These are phyloP conservation scores for Tylopilus cervinicoccineus DNA, from an alignment of 768 basidiomycete species.

Conservation along the genomic window DNA sequence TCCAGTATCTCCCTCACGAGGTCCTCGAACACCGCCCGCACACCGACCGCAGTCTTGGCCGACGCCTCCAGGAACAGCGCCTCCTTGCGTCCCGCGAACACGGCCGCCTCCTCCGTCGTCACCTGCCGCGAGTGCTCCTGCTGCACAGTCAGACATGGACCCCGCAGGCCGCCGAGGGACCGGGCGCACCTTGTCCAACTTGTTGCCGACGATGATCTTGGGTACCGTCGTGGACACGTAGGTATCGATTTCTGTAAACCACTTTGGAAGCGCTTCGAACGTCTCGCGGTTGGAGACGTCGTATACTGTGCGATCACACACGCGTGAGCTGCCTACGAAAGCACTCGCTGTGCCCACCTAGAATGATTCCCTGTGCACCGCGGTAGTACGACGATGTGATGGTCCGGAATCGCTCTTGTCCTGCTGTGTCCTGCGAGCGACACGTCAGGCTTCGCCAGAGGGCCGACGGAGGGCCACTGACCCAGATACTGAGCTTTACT, in stretches of 20 bases:
- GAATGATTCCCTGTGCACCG: constrained; percentile 78
- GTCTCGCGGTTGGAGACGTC: constrained; percentile 91
- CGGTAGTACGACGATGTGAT: constrained; percentile 96
- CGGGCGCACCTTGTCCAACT: constrained; percentile 76
- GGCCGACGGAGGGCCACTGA: constrained; percentile 33
- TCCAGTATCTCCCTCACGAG: constrained; percentile 82
- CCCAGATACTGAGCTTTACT: constrained; percentile 97
- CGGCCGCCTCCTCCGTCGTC: constrained; percentile 66
- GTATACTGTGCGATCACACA: constrained; percentile 59
- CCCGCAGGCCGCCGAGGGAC: no score
- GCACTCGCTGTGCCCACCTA: constrained; percentile 40
- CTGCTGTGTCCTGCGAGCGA: constrained; percentile 77
- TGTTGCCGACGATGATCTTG: constrained; percentile 94
- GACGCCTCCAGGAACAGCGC: constrained; percentile 89
- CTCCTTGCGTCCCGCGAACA: constrained; percentile 78
- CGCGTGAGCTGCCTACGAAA: background rate
- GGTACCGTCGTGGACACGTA: constrained; percentile 84
- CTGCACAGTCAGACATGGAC: background rate
- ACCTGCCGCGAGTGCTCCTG: constrained; percentile 93
- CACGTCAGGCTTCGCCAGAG: background rate
- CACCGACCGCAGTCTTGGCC: constrained; percentile 86
- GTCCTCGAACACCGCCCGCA: constrained; percentile 70
- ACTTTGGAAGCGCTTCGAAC: constrained; percentile 90
- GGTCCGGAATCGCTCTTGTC: constrained; percentile 94
- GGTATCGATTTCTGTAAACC: constrained; percentile 91